Percentiles rank a stretch among this genome's conserved stretches.
Conservation (phyloP, 2,329 filamentous ascomycete species). For the Aspergillus sp. region DNA sequence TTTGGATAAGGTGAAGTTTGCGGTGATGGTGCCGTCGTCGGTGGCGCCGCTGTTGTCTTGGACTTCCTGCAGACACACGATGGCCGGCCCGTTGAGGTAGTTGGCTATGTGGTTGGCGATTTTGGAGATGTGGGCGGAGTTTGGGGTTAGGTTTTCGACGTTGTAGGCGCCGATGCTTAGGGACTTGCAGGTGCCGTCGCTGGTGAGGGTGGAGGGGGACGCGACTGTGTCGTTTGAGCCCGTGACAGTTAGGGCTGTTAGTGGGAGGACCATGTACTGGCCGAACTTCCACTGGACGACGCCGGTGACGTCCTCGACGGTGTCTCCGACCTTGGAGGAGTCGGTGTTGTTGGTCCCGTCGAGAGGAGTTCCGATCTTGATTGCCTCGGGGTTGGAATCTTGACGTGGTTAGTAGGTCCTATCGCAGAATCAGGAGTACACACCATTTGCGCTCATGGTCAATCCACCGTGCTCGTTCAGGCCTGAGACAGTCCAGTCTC, state of each 20-base stretch:
- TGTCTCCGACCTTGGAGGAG: constrained; percentile 64
- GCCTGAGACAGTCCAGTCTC: constrained; percentile 64
- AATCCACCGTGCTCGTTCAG: constrained; percentile 63
- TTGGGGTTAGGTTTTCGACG: constrained; percentile 65
- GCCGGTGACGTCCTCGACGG: constrained; percentile 66
- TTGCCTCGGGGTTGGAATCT: constrained; percentile 70
- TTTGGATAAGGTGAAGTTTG: constrained; percentile 59
- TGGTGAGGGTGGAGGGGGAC: constrained; percentile 53
- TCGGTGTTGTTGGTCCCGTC: constrained; percentile 63
- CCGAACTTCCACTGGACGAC: constrained; percentile 65
- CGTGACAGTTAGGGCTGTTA: constrained; percentile 55
- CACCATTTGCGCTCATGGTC: constrained; percentile 60
- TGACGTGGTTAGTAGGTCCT: not conserved
- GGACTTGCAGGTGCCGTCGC: constrained; percentile 54
- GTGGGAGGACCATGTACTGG: constrained; percentile 67
- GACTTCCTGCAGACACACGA: constrained; percentile 69
- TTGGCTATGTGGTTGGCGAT: constrained; percentile 66
- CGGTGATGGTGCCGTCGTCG: constrained; percentile 58
- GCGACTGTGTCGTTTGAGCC: constrained; percentile 47
- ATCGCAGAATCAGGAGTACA: not conserved
- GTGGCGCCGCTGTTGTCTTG: constrained; percentile 65
- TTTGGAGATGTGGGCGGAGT: constrained; percentile 54
- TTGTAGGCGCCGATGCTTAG: constrained; percentile 69
- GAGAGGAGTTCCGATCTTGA: constrained; percentile 64
- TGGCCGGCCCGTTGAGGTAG: constrained; percentile 62